Percentiles rank a stretch among this genome's conserved stretches.
Evolutionary conservation across 2,329 filamentous ascomycete genomes (phyloP).

Genomic region (Epichloe gansuensis): DNA sequence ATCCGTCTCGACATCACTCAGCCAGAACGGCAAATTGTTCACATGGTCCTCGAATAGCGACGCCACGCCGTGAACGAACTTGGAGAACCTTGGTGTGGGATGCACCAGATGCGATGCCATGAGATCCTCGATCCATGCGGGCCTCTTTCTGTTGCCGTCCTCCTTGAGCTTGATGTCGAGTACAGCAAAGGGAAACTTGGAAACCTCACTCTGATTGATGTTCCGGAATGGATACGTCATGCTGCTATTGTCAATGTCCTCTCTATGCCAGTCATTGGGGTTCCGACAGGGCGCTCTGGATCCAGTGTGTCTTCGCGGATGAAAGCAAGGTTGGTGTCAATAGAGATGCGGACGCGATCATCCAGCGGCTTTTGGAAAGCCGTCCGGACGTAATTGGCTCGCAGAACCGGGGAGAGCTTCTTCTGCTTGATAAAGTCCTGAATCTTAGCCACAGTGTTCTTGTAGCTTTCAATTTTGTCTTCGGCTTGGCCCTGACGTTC

Average conservation of each 20-base stretch:
- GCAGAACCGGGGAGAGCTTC: slow-evolving; percentile 69
- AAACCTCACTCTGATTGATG: slow-evolving; percentile 84
- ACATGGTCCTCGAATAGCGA: slow-evolving; percentile 91
- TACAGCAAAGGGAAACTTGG: slow-evolving; percentile 78
- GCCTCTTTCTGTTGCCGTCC: slow-evolving; percentile 51
- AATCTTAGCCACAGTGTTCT: slow-evolving; percentile 60
- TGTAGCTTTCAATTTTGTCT: slow-evolving; percentile 56
- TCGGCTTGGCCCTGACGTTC: slow-evolving; percentile 59
- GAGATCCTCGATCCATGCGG: slow-evolving; percentile 80
- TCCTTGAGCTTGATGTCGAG: slow-evolving; percentile 85
- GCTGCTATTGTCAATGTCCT: slow-evolving; percentile 71
- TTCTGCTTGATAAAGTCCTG: slow-evolving; percentile 69
- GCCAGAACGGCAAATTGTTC: slow-evolving; percentile 93
- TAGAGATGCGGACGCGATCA: slow-evolving; percentile 77
- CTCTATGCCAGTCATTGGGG: slow-evolving; percentile 78
- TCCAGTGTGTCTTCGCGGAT: slow-evolving; percentile 74
- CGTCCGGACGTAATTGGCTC: slow-evolving; percentile 87
- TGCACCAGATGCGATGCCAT: slow-evolving; percentile 90
- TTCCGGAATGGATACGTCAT: slow-evolving; percentile 81
- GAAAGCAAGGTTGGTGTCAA: slow-evolving; percentile 85
- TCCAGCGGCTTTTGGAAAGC: slow-evolving; percentile 95
- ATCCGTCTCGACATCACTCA: slow-evolving; percentile 80
- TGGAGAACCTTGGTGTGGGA: slow-evolving; percentile 81
- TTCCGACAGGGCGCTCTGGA: slow-evolving; percentile 71
- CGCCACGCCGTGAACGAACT: slow-evolving; percentile 90